Conservation (phyloP, 768 basidiomycete genomes). For the Calvatia gigantea region DNA sequence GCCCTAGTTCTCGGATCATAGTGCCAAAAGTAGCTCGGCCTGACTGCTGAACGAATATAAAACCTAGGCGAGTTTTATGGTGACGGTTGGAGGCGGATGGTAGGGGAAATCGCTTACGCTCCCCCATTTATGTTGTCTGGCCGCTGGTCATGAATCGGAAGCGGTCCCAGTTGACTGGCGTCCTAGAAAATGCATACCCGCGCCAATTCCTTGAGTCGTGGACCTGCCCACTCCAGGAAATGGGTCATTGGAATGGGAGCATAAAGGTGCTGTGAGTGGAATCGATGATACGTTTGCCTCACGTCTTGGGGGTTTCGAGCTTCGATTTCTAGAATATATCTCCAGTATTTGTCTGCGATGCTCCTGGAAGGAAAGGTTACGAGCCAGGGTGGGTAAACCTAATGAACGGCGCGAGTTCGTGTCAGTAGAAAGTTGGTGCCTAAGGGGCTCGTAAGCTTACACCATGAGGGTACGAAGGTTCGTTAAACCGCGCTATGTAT, state of each 20-base stretch:
- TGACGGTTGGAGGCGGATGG: not conserved
- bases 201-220: not conserved
- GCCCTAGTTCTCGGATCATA: too few relatives aligned
- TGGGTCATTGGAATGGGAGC: not conserved
- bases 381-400: not conserved
- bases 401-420: not conserved
- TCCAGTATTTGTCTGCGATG: not conserved
- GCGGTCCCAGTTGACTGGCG: not conserved
- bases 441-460: too few relatives aligned
- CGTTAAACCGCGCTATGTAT: not conserved
- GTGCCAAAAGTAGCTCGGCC: not conserved
- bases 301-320: not conserved
- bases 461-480: not conserved
- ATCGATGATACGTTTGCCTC: too few relatives aligned
- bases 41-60: not conserved
- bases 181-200: not conserved
- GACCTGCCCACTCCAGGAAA: too few relatives aligned
- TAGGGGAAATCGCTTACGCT: not conserved
- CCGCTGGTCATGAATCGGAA: not conserved
- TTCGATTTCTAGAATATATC: not conserved
- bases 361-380: not conserved
- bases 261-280: not conserved
- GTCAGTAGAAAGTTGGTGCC: too few relatives aligned
- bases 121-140: not conserved
- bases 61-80: not conserved